Evolutionary conservation across 306 rosid genomes (phyloP), one percentile per base, ranked within the genome.

Genomic region (Cicer bijugum): DNA sequence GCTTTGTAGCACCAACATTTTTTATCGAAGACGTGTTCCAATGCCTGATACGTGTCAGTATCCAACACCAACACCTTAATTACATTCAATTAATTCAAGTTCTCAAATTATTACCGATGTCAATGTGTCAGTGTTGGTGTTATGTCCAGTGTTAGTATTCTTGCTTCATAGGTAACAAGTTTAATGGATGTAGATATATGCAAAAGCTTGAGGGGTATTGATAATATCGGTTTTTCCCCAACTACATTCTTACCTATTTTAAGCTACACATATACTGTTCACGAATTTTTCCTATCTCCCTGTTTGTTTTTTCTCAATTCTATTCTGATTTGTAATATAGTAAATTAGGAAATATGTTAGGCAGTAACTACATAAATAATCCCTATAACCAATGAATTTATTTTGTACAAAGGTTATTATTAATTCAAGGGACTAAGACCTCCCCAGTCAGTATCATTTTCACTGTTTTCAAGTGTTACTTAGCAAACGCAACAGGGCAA

Each of bases 401-500:
- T 40, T 42, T 40, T 63, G 48, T 39, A 42, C n/a, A 9, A 11
- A 63, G 50, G 11, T 8, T 16, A 40, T 40, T 39, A 40, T 38
- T 8, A 14, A 63, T 63, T 42, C 47, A 40, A 63, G 69, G 40
- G 35, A 16, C 47, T 59, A n/a, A 35, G 44, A 59, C 12, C 44
- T 38, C 33, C 9, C 28, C 38, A n/a, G 12, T 61, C 47, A 6
- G 55, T 60, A 37, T 60, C 67, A 35, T n/a, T 60, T 60, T 4
- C 45, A n/a, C 15, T 33, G 8, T 59, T 12, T 33, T 23, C 43
- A 40, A 16, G 11, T 52, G 10, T 12, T 67, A 33, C 45, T 45
- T 63, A 56, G 42, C 60, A 57, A 82, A 50, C 42, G 53, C 46
- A 73, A 73, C 44, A 70, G 51, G 44, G 20, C 56, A 75, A 78